phyloP scores from a whole-genome alignment of 2,329 filamentous ascomycete genomes.

The Drechmeria coniospora region DNA sequence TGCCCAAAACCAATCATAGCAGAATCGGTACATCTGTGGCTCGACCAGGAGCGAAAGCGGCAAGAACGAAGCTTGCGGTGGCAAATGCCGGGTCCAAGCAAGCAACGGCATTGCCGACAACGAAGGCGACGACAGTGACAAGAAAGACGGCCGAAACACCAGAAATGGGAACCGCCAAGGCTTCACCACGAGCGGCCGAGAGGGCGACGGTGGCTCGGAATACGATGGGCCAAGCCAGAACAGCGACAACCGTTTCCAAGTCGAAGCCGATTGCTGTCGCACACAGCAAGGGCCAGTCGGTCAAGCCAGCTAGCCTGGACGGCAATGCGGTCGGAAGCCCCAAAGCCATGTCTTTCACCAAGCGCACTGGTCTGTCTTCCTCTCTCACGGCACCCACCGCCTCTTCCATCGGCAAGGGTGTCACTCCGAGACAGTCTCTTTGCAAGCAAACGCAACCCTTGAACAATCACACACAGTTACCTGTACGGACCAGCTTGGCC shows the following conservation, averaged over 20 bases:
- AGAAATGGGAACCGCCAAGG: conserved; percentile 14
- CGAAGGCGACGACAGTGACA: conserved; percentile 3
- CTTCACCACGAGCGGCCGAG: conserved; percentile 11
- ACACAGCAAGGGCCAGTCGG: no score
- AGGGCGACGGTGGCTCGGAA: conserved; percentile 19
- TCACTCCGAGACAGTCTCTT: conserved; percentile 10
- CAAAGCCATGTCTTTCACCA: conserved; percentile 53
- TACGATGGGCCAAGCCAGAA: conserved; percentile 13
- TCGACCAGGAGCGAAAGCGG: no score
- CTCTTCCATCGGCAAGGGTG: conserved; percentile 47
- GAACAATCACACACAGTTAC: conserved; percentile 18
- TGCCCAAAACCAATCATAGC: no score
- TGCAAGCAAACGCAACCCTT: conserved; percentile 11
- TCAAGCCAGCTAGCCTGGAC: conserved; percentile 22
- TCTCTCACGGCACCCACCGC: conserved; percentile 56
- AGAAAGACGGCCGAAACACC: conserved; percentile 5
- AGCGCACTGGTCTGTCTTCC: conserved; percentile 49
- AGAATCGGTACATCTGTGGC: no score
- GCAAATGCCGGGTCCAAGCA: no score
- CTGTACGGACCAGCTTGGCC: conserved; percentile 10
- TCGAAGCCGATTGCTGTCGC: conserved; percentile 17
- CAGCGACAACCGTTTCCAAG: conserved; percentile 10
- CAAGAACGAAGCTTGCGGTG: background rate
- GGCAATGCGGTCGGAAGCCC: conserved; percentile 36
- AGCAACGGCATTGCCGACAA: conserved; percentile 6